Base-by-base conservation (phyloP, 352 stramenopile species). In the Peronospora destructor region DNA sequence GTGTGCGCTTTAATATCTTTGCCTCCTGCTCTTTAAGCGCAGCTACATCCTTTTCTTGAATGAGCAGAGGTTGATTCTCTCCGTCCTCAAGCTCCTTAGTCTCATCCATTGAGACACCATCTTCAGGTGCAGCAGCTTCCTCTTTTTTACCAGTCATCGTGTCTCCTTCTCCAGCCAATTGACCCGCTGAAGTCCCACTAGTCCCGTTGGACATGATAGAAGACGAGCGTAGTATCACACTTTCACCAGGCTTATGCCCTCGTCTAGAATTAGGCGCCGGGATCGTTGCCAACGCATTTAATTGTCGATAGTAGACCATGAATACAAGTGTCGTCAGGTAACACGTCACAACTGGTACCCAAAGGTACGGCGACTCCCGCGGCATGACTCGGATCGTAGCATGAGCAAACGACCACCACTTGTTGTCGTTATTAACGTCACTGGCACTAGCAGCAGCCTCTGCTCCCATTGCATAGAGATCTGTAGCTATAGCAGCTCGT, bases 321-420 rank as follows among this genome's bases (percentile, higher is more conserved):
- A 91, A 93, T 38, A 77, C 75, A 13, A 77, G 25, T 13, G 82
- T 86, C 54, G 87, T 91, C 38, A 89, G 21, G 61, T 93, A 93
- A 60, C 66, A 79, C 52, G 57, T 89, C 28, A 39, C 66, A 6
- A 93, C 82, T 1, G 82, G 65, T 8, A 87, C 65, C 82, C 82
- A 93, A 6, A 93, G 55, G 36, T 85, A 87, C 36, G 71, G 73
- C 42, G 79, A 91, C 47, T 85, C 64, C 59, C 86, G 67, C 43
- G 82, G 82, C 53, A 93, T 62, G 45, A 80, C 79, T 29, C 77
- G 70, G 57, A 93, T 91, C 28, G 79, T 91, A n/a, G 77, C 64
- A 57, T 87, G 76, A 13, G 65, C 68, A 49, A 88, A 90, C 10
- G 72, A 86, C 79, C 79, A 88, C 78, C 78, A 89, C 49, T 69